Conservation (phyloP, 2,329 filamentous ascomycete species). For the Penicillium oxalicum region DNA sequence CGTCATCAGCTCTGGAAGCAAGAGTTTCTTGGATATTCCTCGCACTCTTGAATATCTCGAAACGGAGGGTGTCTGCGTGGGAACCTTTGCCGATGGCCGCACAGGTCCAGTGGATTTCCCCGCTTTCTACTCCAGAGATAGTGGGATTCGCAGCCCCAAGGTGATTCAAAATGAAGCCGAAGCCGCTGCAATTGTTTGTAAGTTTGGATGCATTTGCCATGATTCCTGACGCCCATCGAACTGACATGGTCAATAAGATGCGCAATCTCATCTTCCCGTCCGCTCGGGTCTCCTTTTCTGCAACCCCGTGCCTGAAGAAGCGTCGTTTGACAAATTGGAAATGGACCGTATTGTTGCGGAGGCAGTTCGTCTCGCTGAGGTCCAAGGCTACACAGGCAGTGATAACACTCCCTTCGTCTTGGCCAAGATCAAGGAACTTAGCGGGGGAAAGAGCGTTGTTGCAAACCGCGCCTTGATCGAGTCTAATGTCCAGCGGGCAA, state of each 20-base stretch:
- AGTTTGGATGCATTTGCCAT: constrained; percentile 24
- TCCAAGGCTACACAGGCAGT: constrained; percentile 63
- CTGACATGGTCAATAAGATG: constrained; percentile 43
- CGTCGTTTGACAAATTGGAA: constrained; percentile 62
- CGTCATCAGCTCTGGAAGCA: constrained; percentile 85
- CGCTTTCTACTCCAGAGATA: constrained; percentile 87
- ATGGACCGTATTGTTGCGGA: constrained; percentile 65
- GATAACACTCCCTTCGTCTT: constrained; percentile 83
- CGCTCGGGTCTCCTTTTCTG: constrained; percentile 79
- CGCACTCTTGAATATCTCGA: constrained; percentile 77
- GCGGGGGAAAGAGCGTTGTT: constrained; percentile 60
- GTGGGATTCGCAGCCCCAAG: constrained; percentile 71
- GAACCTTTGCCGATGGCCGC: constrained; percentile 82
- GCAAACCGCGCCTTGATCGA: constrained; percentile 69
- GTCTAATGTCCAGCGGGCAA: constrained; percentile 60
- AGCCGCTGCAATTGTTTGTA: constrained; percentile 79
- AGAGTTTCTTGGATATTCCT: constrained; percentile 90
- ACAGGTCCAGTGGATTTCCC: constrained; percentile 73
- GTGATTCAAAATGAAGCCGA: constrained; percentile 69
- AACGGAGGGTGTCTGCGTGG: constrained; percentile 68
- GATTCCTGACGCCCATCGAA: not conserved
- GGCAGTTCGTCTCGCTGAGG: constrained; percentile 59
- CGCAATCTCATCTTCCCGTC: constrained; percentile 66
- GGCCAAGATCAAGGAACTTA: constrained; percentile 70
- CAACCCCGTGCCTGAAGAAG: constrained; percentile 72